Percentiles rank a stretch among this genome's conserved stretches.
Evolutionary conservation across 2,329 filamentous ascomycete species (phyloP).

Genomic region (Cladosporium colombiae): DNA sequence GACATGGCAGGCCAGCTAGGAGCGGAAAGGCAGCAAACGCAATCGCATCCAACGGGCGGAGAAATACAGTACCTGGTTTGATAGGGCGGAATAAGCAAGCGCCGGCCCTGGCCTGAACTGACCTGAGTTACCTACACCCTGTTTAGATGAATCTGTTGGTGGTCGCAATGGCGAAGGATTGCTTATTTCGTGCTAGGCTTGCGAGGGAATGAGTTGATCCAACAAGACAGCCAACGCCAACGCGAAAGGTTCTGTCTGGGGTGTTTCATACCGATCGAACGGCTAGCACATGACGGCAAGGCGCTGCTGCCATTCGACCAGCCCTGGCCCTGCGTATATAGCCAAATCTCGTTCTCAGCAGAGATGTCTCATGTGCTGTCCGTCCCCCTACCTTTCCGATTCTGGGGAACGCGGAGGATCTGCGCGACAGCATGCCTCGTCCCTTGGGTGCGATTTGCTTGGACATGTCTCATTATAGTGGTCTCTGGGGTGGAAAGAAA

Average conservation of each 20-base stretch:
- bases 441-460: neutral
- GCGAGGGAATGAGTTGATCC: neutral
- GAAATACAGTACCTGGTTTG: neutral
- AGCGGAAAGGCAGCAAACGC: constrained; percentile 3
- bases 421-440: constrained; percentile 50
- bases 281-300: constrained; percentile 3
- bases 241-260: neutral
- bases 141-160: neutral
- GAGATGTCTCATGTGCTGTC: constrained; percentile 8
- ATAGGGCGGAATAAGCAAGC: neutral
- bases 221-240: neutral
- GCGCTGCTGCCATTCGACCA: constrained; percentile 8
- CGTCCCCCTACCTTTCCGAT: neutral
- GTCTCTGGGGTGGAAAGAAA: neutral
- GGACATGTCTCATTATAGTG: neutral
- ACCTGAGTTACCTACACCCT: neutral
- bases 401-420: constrained; percentile 43
- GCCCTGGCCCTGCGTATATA: neutral
- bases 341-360: constrained; percentile 9
- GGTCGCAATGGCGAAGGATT: neutral
- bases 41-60: constrained; percentile 6
- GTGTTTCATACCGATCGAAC: constrained; percentile 7
- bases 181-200: neutral
- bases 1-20: neutral
- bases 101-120: neutral